Evolutionary conservation across 1,139 yeast genomes (phyloP).

Genomic region (Pichia inconspicua): DNA sequence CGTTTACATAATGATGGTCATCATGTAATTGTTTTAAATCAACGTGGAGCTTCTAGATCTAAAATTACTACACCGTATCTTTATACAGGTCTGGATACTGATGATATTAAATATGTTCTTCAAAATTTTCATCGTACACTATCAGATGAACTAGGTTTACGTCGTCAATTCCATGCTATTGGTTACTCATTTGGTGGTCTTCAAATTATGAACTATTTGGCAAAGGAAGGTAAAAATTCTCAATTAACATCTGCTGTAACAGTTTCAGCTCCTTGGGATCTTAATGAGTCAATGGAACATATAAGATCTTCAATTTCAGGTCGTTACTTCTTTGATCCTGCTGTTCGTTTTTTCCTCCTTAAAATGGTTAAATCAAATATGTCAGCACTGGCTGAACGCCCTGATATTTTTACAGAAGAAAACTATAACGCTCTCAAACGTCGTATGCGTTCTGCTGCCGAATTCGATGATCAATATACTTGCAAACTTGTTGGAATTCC

Average conservation of each 20-base stretch:
- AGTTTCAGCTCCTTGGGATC: slow-evolving; percentile 81
- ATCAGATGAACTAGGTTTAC: slow-evolving; percentile 32
- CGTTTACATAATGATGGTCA: slow-evolving; percentile 31
- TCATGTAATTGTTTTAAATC: slow-evolving; percentile 69
- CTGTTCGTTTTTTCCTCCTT: slow-evolving; percentile 44
- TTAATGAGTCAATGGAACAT: slow-evolving; percentile 47
- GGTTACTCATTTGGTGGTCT: slow-evolving; percentile 89
- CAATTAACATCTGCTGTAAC: slow-evolving; percentile 58
- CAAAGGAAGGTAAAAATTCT: slow-evolving; percentile 52
- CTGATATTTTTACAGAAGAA: slow-evolving; percentile 29
- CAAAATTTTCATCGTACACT: slow-evolving; percentile 33
- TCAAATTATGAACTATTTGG: slow-evolving; percentile 68
- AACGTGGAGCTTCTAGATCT: slow-evolving; percentile 84
- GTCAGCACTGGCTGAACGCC: slow-evolving; percentile 33
- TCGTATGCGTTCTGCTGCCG: slow-evolving; percentile 33
- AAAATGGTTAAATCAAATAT: slow-evolving; percentile 43
- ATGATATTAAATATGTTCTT: slow-evolving; percentile 56
- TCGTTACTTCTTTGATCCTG: slow-evolving; percentile 52
- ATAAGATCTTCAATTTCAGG: slow-evolving; percentile 48
- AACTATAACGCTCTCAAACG: slow-evolving; percentile 25
- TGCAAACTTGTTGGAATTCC: slow-evolving; percentile 65
- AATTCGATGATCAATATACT: slow-evolving; percentile 68
- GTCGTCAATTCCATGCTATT: slow-evolving; percentile 65
- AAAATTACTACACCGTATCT: slow-evolving; percentile 67
- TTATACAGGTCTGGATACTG: slow-evolving; percentile 66